phyloP scores from a whole-genome alignment of 495 filamentous ascomycete genomes.

The Penicillium soppii region DNA sequence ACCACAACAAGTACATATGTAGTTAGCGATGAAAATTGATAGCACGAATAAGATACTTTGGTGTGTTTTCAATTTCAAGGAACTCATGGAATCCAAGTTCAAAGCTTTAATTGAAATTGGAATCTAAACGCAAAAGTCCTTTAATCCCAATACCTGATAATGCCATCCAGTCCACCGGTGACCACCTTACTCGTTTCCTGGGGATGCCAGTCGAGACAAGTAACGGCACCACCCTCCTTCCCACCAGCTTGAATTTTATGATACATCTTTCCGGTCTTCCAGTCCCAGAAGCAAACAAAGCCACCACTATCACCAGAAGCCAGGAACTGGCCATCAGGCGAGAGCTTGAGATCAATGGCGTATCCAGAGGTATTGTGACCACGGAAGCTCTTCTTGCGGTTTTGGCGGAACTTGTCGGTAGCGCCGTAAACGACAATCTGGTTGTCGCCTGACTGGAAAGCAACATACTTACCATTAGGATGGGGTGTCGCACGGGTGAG shows the following conservation, averaged over 20 bases:
- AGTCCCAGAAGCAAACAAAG: conserved; percentile 96
- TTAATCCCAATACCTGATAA: conserved; percentile 95
- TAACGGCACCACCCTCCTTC: conserved; percentile 64
- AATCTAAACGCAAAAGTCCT: not conserved
- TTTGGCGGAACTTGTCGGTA: conserved; percentile 92
- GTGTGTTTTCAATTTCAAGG: not conserved
- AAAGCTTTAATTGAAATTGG: conserved; percentile 2
- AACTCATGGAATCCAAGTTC: not conserved
- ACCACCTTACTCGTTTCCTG: conserved; percentile 93
- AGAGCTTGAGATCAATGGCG: conserved; percentile 83
- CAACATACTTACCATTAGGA: conserved; percentile 87
- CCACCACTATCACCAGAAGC: conserved; percentile 80
- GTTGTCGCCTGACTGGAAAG: conserved; percentile 91
- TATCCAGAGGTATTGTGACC: conserved; percentile 96
- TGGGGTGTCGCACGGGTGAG: conserved; percentile 80
- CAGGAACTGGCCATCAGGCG: conserved; percentile 88
- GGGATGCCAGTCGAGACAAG: conserved; percentile 86
- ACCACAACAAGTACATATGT: no score
- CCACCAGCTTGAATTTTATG: conserved; percentile 83
- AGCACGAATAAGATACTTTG: no score
- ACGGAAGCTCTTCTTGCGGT: conserved; percentile 92
- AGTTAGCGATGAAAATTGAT: no score
- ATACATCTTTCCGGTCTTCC: conserved; percentile 98
- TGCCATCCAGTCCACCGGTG: conserved; percentile 83
- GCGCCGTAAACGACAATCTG: conserved; percentile 94